Conservation (phyloP, 805 yeast species). For the Huiozyma naganishii region DNA sequence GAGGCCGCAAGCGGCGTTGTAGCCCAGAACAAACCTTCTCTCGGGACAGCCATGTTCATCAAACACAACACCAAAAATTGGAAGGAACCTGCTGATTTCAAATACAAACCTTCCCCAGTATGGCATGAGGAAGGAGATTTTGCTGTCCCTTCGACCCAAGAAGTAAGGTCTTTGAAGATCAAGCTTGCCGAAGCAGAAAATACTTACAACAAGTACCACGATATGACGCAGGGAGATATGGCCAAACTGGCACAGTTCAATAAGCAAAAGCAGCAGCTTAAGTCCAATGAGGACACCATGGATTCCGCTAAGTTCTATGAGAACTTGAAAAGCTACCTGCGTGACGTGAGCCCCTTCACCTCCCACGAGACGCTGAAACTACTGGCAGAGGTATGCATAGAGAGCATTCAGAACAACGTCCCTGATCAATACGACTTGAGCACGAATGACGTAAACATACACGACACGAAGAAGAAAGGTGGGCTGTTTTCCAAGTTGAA, state of each 20-base stretch:
- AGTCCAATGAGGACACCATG: slow-evolving; percentile 36
- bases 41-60: slow-evolving; percentile 84
- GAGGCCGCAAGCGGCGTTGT: slow-evolving; percentile 45
- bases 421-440: slow-evolving; percentile 57
- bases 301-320: slow-evolving; percentile 28
- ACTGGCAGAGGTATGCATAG: slow-evolving; percentile 75
- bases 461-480: slow-evolving; percentile 39
- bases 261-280: slow-evolving; percentile 29
- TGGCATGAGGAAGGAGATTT: slow-evolving; percentile 95
- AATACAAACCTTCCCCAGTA: slow-evolving; percentile 76
- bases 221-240: slow-evolving; percentile 22
- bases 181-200: slow-evolving; percentile 35
- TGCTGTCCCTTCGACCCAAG: slow-evolving; percentile 46
- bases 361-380: slow-evolving; percentile 66
- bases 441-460: slow-evolving; percentile 38
- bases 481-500: slow-evolving; percentile 38
- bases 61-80: slow-evolving; percentile 72
- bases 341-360: slow-evolving; percentile 50
- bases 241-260: slow-evolving; percentile 25
- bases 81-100: slow-evolving; percentile 80
- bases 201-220: slow-evolving; percentile 20
- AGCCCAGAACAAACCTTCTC: slow-evolving; percentile 55
- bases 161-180: slow-evolving; percentile 45
- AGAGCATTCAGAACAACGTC: slow-evolving; percentile 77
- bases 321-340: slow-evolving; percentile 41